phyloP scores from a whole-genome alignment of 345 rosid species.

The Eucalyptus cloeziana region DNA sequence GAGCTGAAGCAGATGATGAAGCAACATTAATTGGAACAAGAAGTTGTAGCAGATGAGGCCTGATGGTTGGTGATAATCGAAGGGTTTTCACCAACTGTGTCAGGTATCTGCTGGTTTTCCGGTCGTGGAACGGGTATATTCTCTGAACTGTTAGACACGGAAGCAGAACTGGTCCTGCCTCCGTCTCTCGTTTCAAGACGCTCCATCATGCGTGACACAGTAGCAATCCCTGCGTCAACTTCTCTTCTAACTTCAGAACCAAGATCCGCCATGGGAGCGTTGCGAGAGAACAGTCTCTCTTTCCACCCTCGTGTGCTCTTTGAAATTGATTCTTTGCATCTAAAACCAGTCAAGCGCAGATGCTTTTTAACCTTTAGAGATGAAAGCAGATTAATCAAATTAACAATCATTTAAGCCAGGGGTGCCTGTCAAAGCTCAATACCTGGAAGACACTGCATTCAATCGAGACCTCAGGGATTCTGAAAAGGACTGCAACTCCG shows the following conservation, averaged over 20 bases:
- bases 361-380: neutral
- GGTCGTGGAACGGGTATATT: conserved; percentile 19
- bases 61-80: neutral
- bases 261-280: conserved; percentile 47
- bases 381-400: neutral
- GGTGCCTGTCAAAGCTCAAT: neutral
- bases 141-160: conserved; percentile 32
- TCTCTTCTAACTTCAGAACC: conserved; percentile 85
- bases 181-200: conserved; percentile 51
- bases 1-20: neutral
- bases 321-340: conserved; percentile 91
- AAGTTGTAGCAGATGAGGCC: conserved; percentile 1
- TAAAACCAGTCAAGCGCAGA: neutral
- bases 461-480: conserved; percentile 72
- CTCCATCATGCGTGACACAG: conserved; percentile 84
- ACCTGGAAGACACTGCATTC: conserved; percentile 76
- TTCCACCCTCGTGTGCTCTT: conserved; percentile 94
- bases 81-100: neutral
- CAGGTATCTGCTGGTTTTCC: neutral
- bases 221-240: conserved; percentile 76
- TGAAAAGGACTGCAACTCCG: conserved; percentile 79
- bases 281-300: conserved; percentile 83
- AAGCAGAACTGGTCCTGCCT: conserved; percentile 19
- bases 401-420: neutral
- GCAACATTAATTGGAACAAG: conserved; percentile 1